phyloP scores from a whole-genome alignment of 768 basidiomycete species.

The Mycena galericulata region DNA sequence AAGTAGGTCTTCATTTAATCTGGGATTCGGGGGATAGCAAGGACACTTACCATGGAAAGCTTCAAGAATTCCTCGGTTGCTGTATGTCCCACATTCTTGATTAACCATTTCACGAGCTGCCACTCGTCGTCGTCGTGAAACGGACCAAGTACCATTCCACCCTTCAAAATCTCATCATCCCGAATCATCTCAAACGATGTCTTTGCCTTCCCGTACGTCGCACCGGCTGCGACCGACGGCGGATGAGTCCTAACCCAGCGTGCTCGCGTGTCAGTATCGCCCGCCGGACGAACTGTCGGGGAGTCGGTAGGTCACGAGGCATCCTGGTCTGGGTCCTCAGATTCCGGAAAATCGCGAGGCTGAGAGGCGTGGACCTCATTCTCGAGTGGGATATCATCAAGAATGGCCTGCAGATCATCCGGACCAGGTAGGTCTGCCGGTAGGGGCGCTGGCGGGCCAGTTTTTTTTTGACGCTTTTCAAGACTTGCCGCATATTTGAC shows the following conservation, averaged over 20 bases:
- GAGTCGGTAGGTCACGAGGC: background rate
- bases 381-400: constrained; percentile 8
- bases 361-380: background rate
- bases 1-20: background rate
- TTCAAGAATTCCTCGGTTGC: constrained; percentile 35
- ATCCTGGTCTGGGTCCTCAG: constrained; percentile 1
- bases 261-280: background rate
- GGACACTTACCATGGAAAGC: constrained; percentile 14
- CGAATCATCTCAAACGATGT: constrained; percentile 9
- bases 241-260: background rate
- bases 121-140: constrained; percentile 43
- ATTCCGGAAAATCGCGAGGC: background rate
- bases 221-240: background rate
- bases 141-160: constrained; percentile 26
- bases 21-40: constrained; percentile 3
- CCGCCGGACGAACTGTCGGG: background rate
- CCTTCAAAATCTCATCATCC: constrained; percentile 15
- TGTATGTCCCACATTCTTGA: constrained; percentile 35
- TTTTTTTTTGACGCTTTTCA: background rate
- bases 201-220: constrained; percentile 1
- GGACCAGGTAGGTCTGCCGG: background rate
- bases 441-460: background rate
- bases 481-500: background rate
- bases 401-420: background rate
- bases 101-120: constrained; percentile 43